Percentiles rank a stretch among this genome's conserved stretches.
These are phyloP conservation scores for Chaetoscypha palmicola DNA, from an alignment of 2,329 filamentous ascomycete genomes.

Conservation along the genomic window DNA sequence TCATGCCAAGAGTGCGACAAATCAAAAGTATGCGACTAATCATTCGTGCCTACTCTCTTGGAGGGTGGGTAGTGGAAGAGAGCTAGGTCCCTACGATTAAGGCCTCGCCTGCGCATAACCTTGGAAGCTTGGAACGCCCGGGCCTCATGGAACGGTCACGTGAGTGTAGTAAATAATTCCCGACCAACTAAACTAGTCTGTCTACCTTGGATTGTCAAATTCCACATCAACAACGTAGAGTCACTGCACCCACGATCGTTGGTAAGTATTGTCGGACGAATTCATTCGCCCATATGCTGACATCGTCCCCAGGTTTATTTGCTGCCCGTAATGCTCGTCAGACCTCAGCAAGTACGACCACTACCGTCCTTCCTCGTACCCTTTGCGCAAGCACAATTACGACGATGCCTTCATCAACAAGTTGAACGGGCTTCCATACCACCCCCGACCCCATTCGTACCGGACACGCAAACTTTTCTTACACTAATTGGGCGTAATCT, in stretches of 20 bases:
- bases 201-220: too few relatives aligned
- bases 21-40: too few relatives aligned
- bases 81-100: too few relatives aligned
- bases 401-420: constrained; percentile 35
- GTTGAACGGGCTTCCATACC: constrained; percentile 45
- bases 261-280: neutral
- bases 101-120: too few relatives aligned
- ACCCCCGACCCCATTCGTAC: constrained; percentile 74
- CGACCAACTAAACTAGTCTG: too few relatives aligned
- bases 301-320: constrained; percentile 2
- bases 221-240: neutral
- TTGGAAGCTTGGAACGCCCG: too few relatives aligned
- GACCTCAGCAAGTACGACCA: constrained; percentile 23
- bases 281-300: neutral
- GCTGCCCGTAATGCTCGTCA: constrained; percentile 25
- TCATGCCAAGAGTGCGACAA: too few relatives aligned
- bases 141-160: too few relatives aligned
- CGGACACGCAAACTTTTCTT: constrained; percentile 79
- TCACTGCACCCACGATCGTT: neutral
- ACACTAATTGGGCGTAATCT: constrained; percentile 85
- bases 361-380: constrained; percentile 29
- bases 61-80: too few relatives aligned
- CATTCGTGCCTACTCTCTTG: too few relatives aligned
- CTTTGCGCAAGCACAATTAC: constrained; percentile 23
- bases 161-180: too few relatives aligned